Conservation (phyloP, 768 basidiomycete species). For the Crepidotus variabilis region DNA sequence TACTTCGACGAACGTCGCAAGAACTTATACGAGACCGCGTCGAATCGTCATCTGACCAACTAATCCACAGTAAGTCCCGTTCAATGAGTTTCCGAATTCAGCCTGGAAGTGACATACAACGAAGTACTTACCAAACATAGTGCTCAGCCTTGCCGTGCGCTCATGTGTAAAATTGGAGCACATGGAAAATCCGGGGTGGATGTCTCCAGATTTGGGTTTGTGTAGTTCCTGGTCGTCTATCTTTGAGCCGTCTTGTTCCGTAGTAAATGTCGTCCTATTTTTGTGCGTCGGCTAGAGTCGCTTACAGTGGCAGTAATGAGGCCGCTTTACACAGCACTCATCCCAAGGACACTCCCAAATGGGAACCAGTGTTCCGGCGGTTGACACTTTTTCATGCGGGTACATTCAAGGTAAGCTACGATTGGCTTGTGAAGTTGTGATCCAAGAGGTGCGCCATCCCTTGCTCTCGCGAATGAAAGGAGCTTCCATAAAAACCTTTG, state of each 20-base stretch:
- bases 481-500: background rate
- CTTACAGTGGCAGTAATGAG: background rate
- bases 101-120: background rate
- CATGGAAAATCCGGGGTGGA: background rate
- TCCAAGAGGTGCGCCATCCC: too few species aligned
- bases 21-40: background rate
- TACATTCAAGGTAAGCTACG: background rate
- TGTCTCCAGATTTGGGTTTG: conserved; percentile 1
- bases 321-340: background rate
- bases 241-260: conserved; percentile 19
- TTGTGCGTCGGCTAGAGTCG: background rate
- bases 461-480: background rate
- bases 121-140: background rate
- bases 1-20: background rate
- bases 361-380: background rate
- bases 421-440: too few species aligned
- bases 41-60: background rate
- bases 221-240: background rate
- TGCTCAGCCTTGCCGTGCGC: background rate
- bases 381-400: background rate
- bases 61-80: background rate
- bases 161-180: background rate
- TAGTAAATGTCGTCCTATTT: background rate
- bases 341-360: background rate
- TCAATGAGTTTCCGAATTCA: background rate